Evolutionary conservation across 2,329 filamentous ascomycete species (phyloP).

Genomic region (Xylariomycetidae sp.): DNA sequence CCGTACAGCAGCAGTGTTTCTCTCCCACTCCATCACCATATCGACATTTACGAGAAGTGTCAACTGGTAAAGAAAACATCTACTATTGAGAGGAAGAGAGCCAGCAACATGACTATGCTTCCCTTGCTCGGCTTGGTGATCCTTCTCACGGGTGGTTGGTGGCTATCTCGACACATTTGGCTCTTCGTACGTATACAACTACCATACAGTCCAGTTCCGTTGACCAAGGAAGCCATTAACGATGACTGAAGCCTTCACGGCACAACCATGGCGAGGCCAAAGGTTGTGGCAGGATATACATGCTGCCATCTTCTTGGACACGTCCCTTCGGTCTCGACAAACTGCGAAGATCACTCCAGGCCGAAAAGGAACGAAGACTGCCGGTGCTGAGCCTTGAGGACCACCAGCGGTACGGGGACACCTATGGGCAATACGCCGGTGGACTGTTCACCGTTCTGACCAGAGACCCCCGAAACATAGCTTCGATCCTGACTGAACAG

Average conservation of each 20-base stretch:
- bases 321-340: constrained; percentile 5
- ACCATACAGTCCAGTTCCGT: no score
- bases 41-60: no score
- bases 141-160: no score
- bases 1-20: no score
- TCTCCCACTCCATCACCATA: no score
- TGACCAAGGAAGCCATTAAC: not conserved
- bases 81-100: no score
- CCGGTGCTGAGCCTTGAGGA: constrained; percentile 4
- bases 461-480: constrained; percentile 3
- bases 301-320: constrained; percentile 3
- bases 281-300: constrained; percentile 1
- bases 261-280: constrained; percentile 2
- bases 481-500: constrained; percentile 1
- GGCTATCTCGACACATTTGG: no score
- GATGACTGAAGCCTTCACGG: constrained; percentile 2
- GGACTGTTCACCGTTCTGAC: constrained; percentile 5
- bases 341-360: constrained; percentile 1
- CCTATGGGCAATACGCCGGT: constrained; percentile 4
- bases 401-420: constrained; percentile 4
- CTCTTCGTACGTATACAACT: constrained; percentile 3
- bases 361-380: constrained; percentile 1
- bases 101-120: no score
- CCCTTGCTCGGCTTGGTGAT: no score
- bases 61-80: no score